Evolutionary conservation across 495 filamentous ascomycete species (phyloP), one percentile per base, ranked within the genome.

Genomic region (Penicillium taxi): DNA sequence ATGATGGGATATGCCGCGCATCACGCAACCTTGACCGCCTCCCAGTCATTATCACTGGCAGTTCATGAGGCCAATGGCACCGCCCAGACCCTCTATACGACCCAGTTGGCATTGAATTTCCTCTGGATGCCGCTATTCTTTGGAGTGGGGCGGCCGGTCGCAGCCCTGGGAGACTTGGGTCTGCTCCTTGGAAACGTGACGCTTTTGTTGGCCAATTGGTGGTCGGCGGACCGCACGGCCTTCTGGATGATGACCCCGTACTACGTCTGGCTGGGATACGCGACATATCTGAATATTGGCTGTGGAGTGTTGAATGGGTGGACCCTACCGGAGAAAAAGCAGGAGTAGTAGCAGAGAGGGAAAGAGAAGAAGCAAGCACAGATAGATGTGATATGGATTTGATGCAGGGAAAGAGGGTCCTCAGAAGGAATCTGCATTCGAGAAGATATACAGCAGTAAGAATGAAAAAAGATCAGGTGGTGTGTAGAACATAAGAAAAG

Each of bases 81-180:
- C 19, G 54, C 53, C 18, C 59, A 66, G 24, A 82, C 80, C 0
- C 70, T 94, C 11, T 96, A 94, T 67, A 82, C 81, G 5, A 74
- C 81, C 29, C 89, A 95, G 53, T 79, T 96, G 6, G 81, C 68
- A 13, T 61, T 95, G 9, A 95, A 96, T 56, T 63, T 91, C 13
- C 55, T 81, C 31, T 96, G 85, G 86, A 95, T 91, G 86, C 90
- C 90, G 1, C 73, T 95, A 6, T 96, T 96, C 71, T 95, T 94
- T 53, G 70, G 73, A 1, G 45, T 82, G 21, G 72, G 76, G 25
- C 71, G 75, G 16, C 84, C 86, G 2, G 72, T 78, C 39, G 74
- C 77, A 52, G 88, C 87, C 1, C 73, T 87, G 6, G 74, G 70
- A 4, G 84, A 96, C 63, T 80, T 93, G 32, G 64, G 82, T 2